Percentiles rank a stretch among this genome's conserved stretches.
Evolutionary conservation across 2,329 filamentous ascomycete species (phyloP).

Genomic region (Pseudogymnoascus pannorum): DNA sequence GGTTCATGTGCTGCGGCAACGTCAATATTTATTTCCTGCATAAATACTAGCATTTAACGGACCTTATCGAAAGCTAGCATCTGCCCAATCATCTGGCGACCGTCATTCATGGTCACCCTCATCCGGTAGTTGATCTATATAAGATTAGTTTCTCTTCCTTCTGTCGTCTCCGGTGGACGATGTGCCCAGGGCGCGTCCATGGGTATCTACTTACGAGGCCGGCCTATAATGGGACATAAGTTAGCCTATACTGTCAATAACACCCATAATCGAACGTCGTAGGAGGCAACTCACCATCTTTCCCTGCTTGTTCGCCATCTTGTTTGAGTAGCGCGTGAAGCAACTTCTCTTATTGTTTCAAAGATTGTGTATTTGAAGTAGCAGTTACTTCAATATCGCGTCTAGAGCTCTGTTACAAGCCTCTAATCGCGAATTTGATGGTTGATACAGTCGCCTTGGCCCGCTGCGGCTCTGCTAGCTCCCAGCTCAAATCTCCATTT

Average conservation of each 20-base stretch:
- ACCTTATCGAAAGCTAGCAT: conserved; percentile 99
- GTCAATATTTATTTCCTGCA: conserved; percentile 11
- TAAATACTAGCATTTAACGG: conserved; percentile 16
- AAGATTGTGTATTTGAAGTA: conserved; percentile 30
- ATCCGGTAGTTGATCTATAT: conserved; percentile 97
- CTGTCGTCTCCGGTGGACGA: neutral
- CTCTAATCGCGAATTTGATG: conserved; percentile 11
- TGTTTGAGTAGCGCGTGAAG: conserved; percentile 35
- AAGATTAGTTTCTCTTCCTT: neutral
- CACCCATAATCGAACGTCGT: conserved; percentile 34
- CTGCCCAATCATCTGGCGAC: conserved; percentile 91
- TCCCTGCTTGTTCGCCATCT: conserved; percentile 87
- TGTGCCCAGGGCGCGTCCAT: neutral
- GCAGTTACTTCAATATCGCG: conserved; percentile 25
- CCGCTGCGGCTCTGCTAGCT: conserved; percentile 12
- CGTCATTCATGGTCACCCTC: conserved; percentile 91
- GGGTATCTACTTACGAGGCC: conserved; percentile 55
- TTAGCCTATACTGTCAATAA: conserved; percentile 54
- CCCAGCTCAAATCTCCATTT: conserved; percentile 9
- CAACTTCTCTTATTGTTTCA: conserved; percentile 31
- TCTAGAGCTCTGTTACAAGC: conserved; percentile 17
- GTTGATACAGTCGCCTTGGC: conserved; percentile 3
- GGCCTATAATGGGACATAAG: conserved; percentile 49
- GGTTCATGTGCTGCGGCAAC: conserved; percentile 80
- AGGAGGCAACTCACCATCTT: conserved; percentile 80